A percentile compares a stretch with the other conserved stretches of the same genome.
Conservation (phyloP, 192 early-diverging fungal genomes). For the Neocallimastix lanati region DNA sequence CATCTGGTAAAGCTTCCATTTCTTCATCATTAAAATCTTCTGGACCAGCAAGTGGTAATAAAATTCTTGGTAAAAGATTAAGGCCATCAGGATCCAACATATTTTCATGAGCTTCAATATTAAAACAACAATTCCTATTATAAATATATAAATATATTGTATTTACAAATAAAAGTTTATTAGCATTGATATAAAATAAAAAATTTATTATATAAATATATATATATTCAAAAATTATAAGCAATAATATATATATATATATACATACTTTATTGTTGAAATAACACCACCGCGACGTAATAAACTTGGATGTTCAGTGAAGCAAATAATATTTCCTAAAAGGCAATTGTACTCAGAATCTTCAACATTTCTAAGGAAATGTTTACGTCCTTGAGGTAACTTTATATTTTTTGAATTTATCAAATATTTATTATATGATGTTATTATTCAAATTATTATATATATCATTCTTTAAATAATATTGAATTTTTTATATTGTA, state of each 20-base stretch:
- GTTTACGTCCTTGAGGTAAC: slow-evolving; percentile 43
- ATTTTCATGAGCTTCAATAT: slow-evolving; percentile 39
- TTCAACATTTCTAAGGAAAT: slow-evolving; percentile 47
- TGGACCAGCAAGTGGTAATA: slow-evolving; percentile 76
- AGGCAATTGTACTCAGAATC: slow-evolving; percentile 25
- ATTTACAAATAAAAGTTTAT: too few species aligned
- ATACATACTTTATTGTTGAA: slow-evolving; percentile 61
- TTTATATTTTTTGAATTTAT: neutral
- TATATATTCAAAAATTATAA: too few species aligned
- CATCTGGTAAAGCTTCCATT: slow-evolving; percentile 82
- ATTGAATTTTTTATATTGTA: too few species aligned
- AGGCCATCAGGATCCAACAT: slow-evolving; percentile 49
- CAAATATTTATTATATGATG: neutral
- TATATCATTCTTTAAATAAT: too few species aligned
- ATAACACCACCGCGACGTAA: slow-evolving; percentile 79
- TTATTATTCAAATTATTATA: too few species aligned
- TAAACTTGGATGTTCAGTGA: slow-evolving; percentile 58
- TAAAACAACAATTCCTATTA: slow-evolving; percentile 73
- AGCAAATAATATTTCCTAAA: slow-evolving; percentile 67
- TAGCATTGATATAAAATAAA: too few species aligned
- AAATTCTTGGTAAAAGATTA: slow-evolving; percentile 69
- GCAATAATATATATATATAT: too few species aligned
- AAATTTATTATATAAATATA: too few species aligned
- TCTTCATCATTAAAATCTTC: slow-evolving; percentile 89
- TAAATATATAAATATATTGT: too few species aligned